A percentile compares a stretch with the other conserved stretches of the same genome.
phyloP scores from a whole-genome alignment of 768 basidiomycete genomes.

The Trametes villosa region DNA sequence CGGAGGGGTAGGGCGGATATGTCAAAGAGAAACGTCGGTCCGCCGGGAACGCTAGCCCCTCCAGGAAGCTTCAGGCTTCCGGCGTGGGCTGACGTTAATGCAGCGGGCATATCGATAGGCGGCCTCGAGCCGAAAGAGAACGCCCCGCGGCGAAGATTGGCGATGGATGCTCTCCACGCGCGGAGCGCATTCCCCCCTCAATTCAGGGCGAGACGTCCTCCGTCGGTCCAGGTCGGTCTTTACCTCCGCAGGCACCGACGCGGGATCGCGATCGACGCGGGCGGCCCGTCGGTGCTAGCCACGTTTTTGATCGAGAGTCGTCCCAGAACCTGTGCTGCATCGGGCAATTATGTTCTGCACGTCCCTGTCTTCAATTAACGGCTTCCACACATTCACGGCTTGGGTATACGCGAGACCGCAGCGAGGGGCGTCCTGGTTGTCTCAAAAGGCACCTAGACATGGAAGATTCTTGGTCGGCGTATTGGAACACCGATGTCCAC shows the following conservation, averaged over 20 bases:
- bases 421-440: too few relatives aligned
- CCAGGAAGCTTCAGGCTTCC: neutral
- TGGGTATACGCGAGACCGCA: too few relatives aligned
- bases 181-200: neutral
- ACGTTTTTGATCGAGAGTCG: conserved; percentile 9
- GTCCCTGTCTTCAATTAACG: too few relatives aligned
- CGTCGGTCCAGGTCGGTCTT: neutral
- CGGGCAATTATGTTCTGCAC: too few relatives aligned
- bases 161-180: neutral
- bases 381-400: too few relatives aligned
- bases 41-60: neutral
- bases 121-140: neutral
- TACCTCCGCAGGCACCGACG: neutral
- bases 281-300: conserved; percentile 5
- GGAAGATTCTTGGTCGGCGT: too few relatives aligned
- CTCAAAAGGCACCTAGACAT: too few relatives aligned
- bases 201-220: conserved; percentile 1
- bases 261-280: conserved; percentile 5
- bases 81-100: neutral
- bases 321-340: too few relatives aligned
- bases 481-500: too few relatives aligned
- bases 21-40: neutral
- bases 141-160: neutral
- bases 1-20: too few relatives aligned
- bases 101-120: neutral